Percentiles rank a stretch among this genome's conserved stretches.
These are phyloP conservation scores for Neonectria faginata DNA, from an alignment of 2,329 filamentous ascomycete genomes.

Conservation along the genomic window DNA sequence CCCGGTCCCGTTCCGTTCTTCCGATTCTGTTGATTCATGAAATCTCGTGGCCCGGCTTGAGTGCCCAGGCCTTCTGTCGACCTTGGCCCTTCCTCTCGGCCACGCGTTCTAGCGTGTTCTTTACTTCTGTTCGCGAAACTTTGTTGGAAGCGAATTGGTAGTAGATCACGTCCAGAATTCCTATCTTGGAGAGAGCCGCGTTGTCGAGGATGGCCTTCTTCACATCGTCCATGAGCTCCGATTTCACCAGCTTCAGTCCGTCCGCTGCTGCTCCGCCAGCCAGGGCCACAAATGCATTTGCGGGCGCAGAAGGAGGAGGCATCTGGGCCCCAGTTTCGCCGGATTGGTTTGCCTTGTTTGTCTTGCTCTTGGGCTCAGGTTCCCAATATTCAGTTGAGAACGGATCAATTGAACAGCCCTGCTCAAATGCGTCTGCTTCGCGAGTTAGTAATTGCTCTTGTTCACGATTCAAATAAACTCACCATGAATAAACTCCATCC, in stretches of 20 bases:
- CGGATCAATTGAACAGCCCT: conserved; percentile 77
- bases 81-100: conserved; percentile 55
- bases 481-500: conserved; percentile 81
- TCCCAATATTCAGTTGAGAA: conserved; percentile 87
- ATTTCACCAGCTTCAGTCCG: conserved; percentile 50
- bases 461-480: conserved; percentile 47
- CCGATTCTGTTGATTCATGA: conserved; percentile 27
- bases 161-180: conserved; percentile 56
- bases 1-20: conserved; percentile 25
- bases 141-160: conserved; percentile 50
- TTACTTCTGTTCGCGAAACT: conserved; percentile 55
- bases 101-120: conserved; percentile 56
- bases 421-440: conserved; percentile 58
- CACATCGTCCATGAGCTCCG: conserved; percentile 55
- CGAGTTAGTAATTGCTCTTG: conserved; percentile 32
- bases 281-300: conserved; percentile 54
- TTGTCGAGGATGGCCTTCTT: conserved; percentile 57
- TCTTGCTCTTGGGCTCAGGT: conserved; percentile 51
- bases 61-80: conserved; percentile 53
- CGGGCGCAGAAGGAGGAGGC: conserved; percentile 49
- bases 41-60: conserved; percentile 55
- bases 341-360: conserved; percentile 32
- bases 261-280: conserved; percentile 34
- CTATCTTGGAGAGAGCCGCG: conserved; percentile 54
- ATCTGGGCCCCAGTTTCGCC: conserved; percentile 43